phyloP scores from a whole-genome alignment of 768 basidiomycete genomes.

The Pleurotus cornucopiae region DNA sequence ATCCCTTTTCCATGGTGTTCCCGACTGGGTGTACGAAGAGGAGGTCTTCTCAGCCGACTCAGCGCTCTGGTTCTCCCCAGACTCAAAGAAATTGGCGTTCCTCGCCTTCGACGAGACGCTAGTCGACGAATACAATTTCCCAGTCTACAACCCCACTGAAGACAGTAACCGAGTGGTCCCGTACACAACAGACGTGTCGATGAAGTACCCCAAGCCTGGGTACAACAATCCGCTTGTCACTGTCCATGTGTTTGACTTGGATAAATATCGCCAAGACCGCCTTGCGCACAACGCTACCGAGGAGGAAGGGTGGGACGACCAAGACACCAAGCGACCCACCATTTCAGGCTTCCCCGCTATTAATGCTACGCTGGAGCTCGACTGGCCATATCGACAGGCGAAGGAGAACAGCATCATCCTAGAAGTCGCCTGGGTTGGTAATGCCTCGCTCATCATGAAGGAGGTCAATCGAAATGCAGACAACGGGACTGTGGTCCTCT shows the following conservation, averaged over 20 bases:
- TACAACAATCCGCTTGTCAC: constrained; percentile 85
- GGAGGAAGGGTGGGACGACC: not conserved
- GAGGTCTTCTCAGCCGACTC: constrained; percentile 73
- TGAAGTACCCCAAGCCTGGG: constrained; percentile 87
- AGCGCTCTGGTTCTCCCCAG: constrained; percentile 91
- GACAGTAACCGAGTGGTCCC: constrained; percentile 69
- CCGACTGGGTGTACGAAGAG: constrained; percentile 98
- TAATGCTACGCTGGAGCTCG: constrained; percentile 49
- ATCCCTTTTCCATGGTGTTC: constrained; percentile 89
- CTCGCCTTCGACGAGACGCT: constrained; percentile 83
- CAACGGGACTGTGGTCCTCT: constrained; percentile 75
- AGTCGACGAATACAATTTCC: constrained; percentile 84
- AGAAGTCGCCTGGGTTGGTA: constrained; percentile 87
- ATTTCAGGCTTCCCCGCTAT: constrained; percentile 26
- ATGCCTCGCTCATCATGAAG: constrained; percentile 70
- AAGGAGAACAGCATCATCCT: constrained; percentile 64
- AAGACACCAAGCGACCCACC: not conserved
- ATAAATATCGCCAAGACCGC: constrained; percentile 38
- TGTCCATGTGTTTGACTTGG: constrained; percentile 79
- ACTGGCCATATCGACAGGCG: constrained; percentile 61
- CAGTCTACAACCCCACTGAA: constrained; percentile 85
- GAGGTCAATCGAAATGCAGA: constrained; percentile 85
- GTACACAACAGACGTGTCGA: constrained; percentile 70
- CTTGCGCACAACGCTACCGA: constrained; percentile 16
- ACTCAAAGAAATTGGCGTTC: constrained; percentile 73